A percentile compares a stretch with the other conserved stretches of the same genome.
phyloP scores from a whole-genome alignment of 2,329 filamentous ascomycete species.

The Fusarium odoratissimum region DNA sequence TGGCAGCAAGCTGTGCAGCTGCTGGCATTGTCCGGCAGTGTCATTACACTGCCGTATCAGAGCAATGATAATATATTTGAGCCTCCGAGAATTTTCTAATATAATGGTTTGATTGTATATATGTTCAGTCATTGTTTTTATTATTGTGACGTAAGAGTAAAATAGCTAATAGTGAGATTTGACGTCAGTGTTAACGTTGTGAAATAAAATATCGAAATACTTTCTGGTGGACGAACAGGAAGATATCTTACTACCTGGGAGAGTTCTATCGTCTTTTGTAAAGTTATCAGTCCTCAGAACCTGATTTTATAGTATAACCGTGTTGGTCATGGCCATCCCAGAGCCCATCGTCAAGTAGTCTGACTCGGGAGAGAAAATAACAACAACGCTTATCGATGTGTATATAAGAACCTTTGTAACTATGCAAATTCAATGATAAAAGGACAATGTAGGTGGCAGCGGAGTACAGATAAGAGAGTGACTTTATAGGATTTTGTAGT shows the following conservation, averaged over 20 bases:
- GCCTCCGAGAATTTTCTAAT: too few relatives aligned
- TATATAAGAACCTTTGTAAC: neutral
- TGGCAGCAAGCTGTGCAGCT: neutral
- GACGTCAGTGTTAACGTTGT: neutral
- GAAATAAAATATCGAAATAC: neutral
- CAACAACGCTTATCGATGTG: neutral
- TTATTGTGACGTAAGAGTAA: neutral
- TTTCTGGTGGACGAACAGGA: neutral
- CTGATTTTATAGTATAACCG: neutral
- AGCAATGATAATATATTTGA: neutral
- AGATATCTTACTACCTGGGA: neutral
- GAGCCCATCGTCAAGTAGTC: neutral
- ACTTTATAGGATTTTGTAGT: neutral
- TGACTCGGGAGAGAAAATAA: neutral
- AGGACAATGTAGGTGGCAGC: neutral
- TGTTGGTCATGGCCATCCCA: neutral
- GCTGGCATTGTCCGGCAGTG: neutral
- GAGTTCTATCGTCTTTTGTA: neutral
- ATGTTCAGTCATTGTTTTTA: neutral
- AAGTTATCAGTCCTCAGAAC: neutral
- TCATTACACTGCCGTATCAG: neutral
- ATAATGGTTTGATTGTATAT: neutral
- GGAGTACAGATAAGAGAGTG: too few relatives aligned
- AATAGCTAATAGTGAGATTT: neutral
- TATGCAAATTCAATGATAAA: too few relatives aligned